Evolutionary conservation across 352 stramenopile genomes (phyloP).

Genomic region (Thalassiosira hispida): DNA sequence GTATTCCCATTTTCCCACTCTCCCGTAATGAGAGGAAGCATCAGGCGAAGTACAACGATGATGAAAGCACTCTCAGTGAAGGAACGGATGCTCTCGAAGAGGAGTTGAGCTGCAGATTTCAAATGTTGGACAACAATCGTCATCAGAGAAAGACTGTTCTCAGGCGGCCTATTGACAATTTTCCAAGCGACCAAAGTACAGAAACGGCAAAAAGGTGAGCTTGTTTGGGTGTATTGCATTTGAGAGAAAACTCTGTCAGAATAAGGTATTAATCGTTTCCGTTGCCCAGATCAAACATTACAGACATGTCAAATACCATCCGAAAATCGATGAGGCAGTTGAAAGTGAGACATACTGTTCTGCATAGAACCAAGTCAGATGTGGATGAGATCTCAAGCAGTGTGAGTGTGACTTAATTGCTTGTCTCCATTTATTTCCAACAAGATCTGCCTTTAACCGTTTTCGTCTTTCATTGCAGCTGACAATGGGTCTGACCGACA

Average conservation of each 20-base stretch:
- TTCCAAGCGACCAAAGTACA: constrained; percentile 26
- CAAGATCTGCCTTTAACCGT: neutral
- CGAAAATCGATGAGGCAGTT: constrained; percentile 21
- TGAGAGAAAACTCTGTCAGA: no score
- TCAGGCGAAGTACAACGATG: constrained; percentile 76
- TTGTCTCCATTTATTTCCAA: constrained; percentile 12
- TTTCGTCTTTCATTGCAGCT: constrained; percentile 16
- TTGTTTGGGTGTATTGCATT: neutral
- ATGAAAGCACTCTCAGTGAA: constrained; percentile 67
- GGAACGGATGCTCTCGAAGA: constrained; percentile 44
- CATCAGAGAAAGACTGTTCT: constrained; percentile 55
- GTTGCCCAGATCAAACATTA: constrained; percentile 36
- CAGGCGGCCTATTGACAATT: constrained; percentile 39
- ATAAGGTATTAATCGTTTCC: no score
- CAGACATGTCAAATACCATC: constrained; percentile 35
- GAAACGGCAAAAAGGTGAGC: constrained; percentile 46
- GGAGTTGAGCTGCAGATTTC: constrained; percentile 54
- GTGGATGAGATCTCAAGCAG: constrained; percentile 66
- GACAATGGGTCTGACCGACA: constrained; percentile 58
- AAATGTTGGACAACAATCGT: constrained; percentile 70
- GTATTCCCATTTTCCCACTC: constrained; percentile 80
- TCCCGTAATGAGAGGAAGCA: constrained; percentile 74
- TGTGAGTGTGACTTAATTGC: constrained; percentile 21
- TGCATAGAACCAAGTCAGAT: constrained; percentile 59
- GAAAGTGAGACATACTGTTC: constrained; percentile 16